Evolutionary conservation across 805 yeast genomes (phyloP).

Genomic region (Cyberlindnera japonica): DNA sequence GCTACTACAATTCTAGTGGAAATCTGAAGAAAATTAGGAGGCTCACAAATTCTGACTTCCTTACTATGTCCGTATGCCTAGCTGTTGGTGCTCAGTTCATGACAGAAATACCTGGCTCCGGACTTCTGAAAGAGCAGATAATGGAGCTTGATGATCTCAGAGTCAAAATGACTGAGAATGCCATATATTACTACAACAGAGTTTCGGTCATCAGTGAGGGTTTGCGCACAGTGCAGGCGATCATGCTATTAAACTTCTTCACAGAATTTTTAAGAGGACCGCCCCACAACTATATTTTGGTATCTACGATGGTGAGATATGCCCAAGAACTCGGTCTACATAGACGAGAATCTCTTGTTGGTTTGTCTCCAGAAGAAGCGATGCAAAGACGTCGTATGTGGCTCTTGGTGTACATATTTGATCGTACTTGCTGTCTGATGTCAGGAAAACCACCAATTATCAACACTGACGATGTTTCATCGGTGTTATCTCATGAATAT

Average conservation of each 20-base stretch:
- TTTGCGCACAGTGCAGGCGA: constrained; percentile 45
- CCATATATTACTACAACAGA: constrained; percentile 51
- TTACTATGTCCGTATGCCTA: constrained; percentile 31
- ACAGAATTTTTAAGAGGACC: constrained; percentile 35
- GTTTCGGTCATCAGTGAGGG: constrained; percentile 50
- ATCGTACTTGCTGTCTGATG: constrained; percentile 41
- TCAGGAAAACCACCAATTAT: constrained; percentile 49
- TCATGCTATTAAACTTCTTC: constrained; percentile 42
- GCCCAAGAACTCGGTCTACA: constrained; percentile 60
- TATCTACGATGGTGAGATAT: constrained; percentile 45
- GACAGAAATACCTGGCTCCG: background rate
- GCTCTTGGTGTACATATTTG: constrained; percentile 47
- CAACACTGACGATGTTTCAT: constrained; percentile 35
- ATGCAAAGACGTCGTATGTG: constrained; percentile 40
- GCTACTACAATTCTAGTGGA: constrained; percentile 14
- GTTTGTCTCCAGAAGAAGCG: constrained; percentile 36
- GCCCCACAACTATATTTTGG: constrained; percentile 40
- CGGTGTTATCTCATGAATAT: constrained; percentile 11
- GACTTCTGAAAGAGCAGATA: constrained; percentile 2
- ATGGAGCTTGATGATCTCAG: constrained; percentile 26
- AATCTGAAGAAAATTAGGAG: constrained; percentile 8
- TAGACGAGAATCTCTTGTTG: constrained; percentile 40
- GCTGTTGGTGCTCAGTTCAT: constrained; percentile 21
- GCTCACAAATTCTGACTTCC: constrained; percentile 30
- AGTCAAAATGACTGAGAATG: constrained; percentile 32